phyloP scores from a whole-genome alignment of 371 early-diverging fungal genomes.

The Entomophthora muscae region DNA sequence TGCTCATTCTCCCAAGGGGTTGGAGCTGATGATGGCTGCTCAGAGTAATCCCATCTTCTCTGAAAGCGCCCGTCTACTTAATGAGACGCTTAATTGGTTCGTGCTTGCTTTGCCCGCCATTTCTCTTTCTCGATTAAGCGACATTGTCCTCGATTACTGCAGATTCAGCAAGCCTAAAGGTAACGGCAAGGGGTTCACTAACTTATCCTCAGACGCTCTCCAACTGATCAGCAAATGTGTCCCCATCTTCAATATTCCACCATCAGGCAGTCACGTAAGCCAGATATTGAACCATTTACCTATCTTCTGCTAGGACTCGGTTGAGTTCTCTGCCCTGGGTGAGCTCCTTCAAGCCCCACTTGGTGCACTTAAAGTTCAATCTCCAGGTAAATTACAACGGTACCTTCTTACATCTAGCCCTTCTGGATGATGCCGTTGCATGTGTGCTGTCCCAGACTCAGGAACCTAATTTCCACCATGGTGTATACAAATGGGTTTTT shows the following conservation, averaged over 20 bases:
- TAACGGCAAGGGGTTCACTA: background rate
- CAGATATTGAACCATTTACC: background rate
- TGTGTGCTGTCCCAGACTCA: background rate
- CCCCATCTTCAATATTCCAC: background rate
- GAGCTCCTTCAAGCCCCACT: background rate
- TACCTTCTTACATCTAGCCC: background rate
- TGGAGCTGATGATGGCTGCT: background rate
- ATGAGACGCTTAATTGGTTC: background rate
- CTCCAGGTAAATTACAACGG: background rate
- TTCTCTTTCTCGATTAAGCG: background rate
- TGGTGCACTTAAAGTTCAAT: background rate
- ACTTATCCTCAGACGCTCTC: background rate
- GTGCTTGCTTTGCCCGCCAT: background rate
- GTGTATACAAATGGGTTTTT: background rate
- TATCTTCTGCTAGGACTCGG: background rate
- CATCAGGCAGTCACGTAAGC: background rate
- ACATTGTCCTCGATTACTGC: background rate
- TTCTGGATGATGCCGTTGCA: background rate
- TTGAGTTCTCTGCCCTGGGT: background rate
- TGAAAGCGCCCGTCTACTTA: background rate
- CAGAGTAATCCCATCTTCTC: background rate
- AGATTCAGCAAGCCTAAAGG: background rate
- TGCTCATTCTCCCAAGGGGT: background rate
- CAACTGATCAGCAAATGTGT: background rate
- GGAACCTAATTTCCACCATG: background rate